Conservation (phyloP, 805 yeast species). For the Dipodascus geniculatus region DNA sequence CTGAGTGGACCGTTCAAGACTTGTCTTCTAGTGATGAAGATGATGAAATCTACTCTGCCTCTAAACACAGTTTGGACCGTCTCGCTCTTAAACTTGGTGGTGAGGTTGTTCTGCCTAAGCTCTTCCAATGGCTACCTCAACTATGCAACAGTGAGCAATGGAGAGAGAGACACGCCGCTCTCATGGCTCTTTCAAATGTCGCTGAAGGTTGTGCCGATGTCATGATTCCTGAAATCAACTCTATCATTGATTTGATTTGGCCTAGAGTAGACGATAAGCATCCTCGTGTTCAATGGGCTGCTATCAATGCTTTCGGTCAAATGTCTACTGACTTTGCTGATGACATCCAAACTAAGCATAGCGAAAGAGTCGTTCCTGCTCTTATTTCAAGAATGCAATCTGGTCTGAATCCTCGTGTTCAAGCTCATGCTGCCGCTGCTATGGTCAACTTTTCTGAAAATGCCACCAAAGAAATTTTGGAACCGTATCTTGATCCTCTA, state of each 20-base stretch:
- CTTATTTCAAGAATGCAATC: constrained; percentile 67
- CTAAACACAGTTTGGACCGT: constrained; percentile 90
- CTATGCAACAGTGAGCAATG: constrained; percentile 70
- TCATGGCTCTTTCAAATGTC: constrained; percentile 93
- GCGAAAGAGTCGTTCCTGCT: constrained; percentile 73
- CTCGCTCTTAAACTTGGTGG: constrained; percentile 78
- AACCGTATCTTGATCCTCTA: constrained; percentile 83
- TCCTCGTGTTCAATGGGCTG: constrained; percentile 92
- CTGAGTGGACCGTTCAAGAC: constrained; percentile 77
- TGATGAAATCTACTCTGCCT: constrained; percentile 81
- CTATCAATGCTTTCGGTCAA: constrained; percentile 95
- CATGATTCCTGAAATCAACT: constrained; percentile 68
- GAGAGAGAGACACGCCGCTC: constrained; percentile 94
- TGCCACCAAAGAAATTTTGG: constrained; percentile 75
- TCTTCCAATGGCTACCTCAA: constrained; percentile 75
- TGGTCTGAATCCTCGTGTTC: constrained; percentile 71
- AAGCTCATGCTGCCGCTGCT: constrained; percentile 98
- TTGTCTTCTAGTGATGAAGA: constrained; percentile 69
- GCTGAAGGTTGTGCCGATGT: constrained; percentile 96
- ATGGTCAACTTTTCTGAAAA: constrained; percentile 90
- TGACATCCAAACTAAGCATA: constrained; percentile 69
- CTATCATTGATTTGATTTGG: constrained; percentile 69
- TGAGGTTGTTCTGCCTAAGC: constrained; percentile 67
- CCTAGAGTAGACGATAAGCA: constrained; percentile 82
- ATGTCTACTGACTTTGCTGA: constrained; percentile 95